Evolutionary conservation across 345 rosid genomes (phyloP), one percentile per base, ranked within the genome.

Genomic region (Syzygium grande): DNA sequence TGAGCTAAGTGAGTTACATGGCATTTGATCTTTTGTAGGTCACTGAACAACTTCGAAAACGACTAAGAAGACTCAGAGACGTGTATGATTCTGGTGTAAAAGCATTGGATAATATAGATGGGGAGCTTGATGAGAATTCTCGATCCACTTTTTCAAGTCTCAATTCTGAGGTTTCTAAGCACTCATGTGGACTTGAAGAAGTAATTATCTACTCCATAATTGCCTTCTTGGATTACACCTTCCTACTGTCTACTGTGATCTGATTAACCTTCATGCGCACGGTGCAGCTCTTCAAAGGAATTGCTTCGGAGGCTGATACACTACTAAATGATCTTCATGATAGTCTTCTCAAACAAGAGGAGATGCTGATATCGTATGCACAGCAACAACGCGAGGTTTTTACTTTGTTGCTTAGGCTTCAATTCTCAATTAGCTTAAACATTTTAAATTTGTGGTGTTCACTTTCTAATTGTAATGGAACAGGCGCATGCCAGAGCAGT

Each of bases 401-500:
- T 88, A 68, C 56, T 86, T 84, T 25, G 73, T 41, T 88, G 46
- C 46, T 68, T 17, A 68, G 17, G 79, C 73, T 89, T 68, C 38
- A 10, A 73, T 65, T 43, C 55, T 86, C 38, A 9, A 85, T 22
- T n/a, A 30, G 14, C 49, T 34, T 34, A 1, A 73, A 4, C 17
- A 73, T 73, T 73, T 34, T 49, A 73, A 34, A 73, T 34, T 73
- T 52, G n/a, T 73, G 23, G 29, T 51, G 11, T 30, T 65, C n/a
- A 38, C 1, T 88, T 91, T 49, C 84, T 52, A 86, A 86, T 90
- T 49, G 63, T 78, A 85, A 87, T 51, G 85, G 30, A 92, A 87
- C 93, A 98, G 99, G 99, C 98, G 51, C 99, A 98, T 89, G 89
- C 91, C 16, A 95, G 97, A 92, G 94, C 97, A 4, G 98, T 96